Conservation (phyloP, 2,329 filamentous ascomycete genomes). For the Fusarium sp. region DNA sequence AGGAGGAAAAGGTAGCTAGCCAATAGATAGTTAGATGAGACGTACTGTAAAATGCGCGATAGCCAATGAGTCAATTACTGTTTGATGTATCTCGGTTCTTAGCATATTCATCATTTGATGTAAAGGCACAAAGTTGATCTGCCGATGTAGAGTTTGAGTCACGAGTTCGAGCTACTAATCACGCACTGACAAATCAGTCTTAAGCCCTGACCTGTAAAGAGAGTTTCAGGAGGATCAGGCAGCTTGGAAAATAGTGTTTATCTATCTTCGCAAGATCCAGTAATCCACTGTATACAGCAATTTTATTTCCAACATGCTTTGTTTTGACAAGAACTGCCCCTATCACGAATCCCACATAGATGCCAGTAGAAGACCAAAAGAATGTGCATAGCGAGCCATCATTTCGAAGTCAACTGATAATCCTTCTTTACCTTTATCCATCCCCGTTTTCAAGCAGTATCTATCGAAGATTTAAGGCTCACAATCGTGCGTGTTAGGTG, state of each 20-base stretch:
- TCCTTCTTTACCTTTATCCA: too few relatives aligned
- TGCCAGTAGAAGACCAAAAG: too few relatives aligned
- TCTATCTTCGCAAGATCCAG: not conserved
- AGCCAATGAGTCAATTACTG: not conserved
- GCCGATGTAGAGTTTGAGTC: not conserved
- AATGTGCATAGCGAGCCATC: too few relatives aligned
- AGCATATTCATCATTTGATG: not conserved
- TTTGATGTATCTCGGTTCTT: not conserved
- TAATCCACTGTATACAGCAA: too few relatives aligned
- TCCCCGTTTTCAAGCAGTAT: too few relatives aligned
- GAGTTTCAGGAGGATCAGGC: rapidly evolving
- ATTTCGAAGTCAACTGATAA: too few relatives aligned
- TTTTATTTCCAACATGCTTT: too few relatives aligned
- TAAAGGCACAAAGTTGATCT: too few relatives aligned
- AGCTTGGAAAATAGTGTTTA: rapidly evolving
- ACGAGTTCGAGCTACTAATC: not conserved
- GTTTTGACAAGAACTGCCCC: too few relatives aligned
- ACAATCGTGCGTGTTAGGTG: too few relatives aligned
- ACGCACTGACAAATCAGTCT: rapidly evolving
- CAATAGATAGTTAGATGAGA: not conserved
- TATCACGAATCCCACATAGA: too few relatives aligned
- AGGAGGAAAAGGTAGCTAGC: not conserved
- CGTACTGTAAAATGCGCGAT: not conserved
- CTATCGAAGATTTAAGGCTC: too few relatives aligned
- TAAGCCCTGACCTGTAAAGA: rapidly evolving